Evolutionary conservation across 768 basidiomycete genomes (phyloP).

Genomic region (Hirschioporus abietinus): DNA sequence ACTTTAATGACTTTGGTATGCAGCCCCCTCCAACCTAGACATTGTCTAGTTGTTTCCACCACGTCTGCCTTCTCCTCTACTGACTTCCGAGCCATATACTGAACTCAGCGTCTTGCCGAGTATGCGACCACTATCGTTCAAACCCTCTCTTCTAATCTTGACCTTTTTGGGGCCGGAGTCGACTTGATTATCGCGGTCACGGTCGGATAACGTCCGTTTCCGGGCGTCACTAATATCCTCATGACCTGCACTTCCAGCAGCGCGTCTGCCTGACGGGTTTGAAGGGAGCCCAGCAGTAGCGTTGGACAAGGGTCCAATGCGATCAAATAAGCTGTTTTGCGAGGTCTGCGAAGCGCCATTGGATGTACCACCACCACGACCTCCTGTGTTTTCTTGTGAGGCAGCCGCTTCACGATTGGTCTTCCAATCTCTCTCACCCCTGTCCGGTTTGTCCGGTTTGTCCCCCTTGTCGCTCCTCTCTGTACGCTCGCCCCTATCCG

Average conservation of each 20-base stretch:
- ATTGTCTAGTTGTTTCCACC: background rate
- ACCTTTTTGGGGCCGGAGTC: background rate
- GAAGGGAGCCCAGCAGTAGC: background rate
- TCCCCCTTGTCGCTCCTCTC: background rate
- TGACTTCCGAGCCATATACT: background rate
- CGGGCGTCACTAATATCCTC: background rate
- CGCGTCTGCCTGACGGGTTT: background rate
- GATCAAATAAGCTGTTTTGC: background rate
- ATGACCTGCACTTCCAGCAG: background rate
- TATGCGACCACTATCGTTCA: background rate
- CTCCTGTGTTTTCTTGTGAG: background rate
- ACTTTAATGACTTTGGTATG: too few species aligned
- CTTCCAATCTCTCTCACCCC: background rate
- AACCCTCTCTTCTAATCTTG: background rate
- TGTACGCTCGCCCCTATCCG: background rate
- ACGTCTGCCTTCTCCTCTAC: background rate
- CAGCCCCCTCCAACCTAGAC: background rate
- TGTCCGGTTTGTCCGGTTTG: background rate
- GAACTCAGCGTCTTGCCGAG: background rate
- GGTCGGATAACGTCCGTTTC: background rate
- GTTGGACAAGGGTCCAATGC: background rate
- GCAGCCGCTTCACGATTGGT: background rate
- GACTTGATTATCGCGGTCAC: background rate
- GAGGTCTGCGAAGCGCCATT: background rate
- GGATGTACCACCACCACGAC: background rate